Conservation (phyloP, 2,329 filamentous ascomycete species). For the Zymoseptoria brevis region DNA sequence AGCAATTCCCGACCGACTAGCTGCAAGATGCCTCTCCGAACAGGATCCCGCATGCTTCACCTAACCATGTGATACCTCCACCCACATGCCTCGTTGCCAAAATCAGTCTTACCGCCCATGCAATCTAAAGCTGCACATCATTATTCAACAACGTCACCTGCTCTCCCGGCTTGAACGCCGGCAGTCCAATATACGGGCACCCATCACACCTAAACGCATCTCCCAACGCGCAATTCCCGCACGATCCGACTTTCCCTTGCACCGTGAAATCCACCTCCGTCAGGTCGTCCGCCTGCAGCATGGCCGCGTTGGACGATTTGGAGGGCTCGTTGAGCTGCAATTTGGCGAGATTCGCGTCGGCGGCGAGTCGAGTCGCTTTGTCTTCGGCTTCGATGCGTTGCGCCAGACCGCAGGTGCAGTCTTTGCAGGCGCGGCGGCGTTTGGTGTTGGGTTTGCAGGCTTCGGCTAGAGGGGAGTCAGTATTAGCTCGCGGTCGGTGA, state of each 20-base stretch:
- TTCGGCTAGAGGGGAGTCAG: constrained; percentile 47
- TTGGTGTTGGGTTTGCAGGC: constrained; percentile 87
- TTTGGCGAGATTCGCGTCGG: constrained; percentile 51
- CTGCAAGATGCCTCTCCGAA: too few relatives aligned
- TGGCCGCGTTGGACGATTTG: constrained; percentile 29
- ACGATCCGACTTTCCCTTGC: constrained; percentile 91
- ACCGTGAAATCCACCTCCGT: constrained; percentile 93
- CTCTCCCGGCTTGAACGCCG: constrained; percentile 94
- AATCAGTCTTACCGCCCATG: not conserved
- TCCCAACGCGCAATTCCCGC: constrained; percentile 86
- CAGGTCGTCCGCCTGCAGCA: constrained; percentile 69
- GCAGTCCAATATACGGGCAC: constrained; percentile 82
- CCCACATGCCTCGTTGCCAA: not conserved
- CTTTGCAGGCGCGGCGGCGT: constrained; percentile 89
- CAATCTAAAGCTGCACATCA: constrained; percentile 64
- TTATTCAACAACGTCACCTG: constrained; percentile 85
- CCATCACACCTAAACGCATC: constrained; percentile 63
- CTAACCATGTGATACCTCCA: not conserved
- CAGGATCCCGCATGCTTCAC: too few relatives aligned
- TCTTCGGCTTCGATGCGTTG: constrained; percentile 83
- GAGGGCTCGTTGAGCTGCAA: constrained; percentile 30
- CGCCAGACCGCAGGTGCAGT: constrained; percentile 91
- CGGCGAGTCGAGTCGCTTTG: constrained; percentile 53
- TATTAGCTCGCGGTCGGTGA: constrained; percentile 21
- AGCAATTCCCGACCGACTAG: too few relatives aligned